These are phyloP conservation scores for Crassisporium funariophilum DNA, from an alignment of 768 basidiomycete species.

Conservation along the genomic window DNA sequence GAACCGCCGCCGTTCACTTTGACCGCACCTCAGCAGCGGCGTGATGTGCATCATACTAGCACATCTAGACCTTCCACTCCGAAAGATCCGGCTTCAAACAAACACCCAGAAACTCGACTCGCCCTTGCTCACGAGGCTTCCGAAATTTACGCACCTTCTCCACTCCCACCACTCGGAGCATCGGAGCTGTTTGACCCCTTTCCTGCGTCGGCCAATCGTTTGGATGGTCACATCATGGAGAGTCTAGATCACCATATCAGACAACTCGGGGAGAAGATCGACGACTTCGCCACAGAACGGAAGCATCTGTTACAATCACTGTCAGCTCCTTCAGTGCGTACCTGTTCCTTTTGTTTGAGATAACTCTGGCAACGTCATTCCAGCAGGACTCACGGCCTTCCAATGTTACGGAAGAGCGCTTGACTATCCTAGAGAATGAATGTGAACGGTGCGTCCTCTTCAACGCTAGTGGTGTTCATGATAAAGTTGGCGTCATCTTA, in stretches of 20 bases:
- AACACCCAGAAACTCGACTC: no score
- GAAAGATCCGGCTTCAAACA: not conserved
- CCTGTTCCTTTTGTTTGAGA: not conserved
- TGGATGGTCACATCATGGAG: no score
- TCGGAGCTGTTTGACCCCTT: no score
- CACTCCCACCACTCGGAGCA: no score
- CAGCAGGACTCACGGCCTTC: no score
- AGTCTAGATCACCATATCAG: slow-evolving; percentile 38
- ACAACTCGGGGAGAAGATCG: slow-evolving; percentile 34
- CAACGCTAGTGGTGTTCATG: not conserved
- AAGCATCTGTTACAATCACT: slow-evolving; percentile 21
- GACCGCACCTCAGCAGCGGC: not conserved
- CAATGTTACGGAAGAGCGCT: not conserved
- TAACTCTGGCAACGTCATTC: no score
- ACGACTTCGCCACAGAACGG: slow-evolving; percentile 40
- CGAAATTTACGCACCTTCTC: no score
- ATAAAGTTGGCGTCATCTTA: not conserved
- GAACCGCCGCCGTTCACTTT: slow-evolving; percentile 4
- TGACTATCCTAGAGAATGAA: slow-evolving; percentile 31
- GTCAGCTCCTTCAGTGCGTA: not conserved
- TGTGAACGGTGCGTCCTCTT: slow-evolving; percentile 31
- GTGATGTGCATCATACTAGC: not conserved
- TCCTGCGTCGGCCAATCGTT: no score
- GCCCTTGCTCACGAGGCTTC: no score
- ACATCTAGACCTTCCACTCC: not conserved